Base-by-base conservation (phyloP, 371 early-diverging fungal species). In the Blastocladiella emersonii region DNA sequence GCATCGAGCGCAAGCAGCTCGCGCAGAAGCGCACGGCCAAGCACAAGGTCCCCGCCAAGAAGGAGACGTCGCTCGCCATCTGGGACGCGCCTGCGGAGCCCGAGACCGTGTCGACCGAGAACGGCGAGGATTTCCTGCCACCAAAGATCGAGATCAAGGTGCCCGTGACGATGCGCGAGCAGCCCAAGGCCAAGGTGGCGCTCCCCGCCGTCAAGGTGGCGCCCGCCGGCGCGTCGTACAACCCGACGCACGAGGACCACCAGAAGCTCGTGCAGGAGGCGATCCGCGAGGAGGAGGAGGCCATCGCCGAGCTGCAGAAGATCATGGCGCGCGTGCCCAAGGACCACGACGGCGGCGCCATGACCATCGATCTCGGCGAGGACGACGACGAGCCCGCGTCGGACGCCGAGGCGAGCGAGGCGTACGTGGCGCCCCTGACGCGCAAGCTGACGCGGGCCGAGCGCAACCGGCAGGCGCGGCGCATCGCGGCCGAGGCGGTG, bases 171-270 rank as follows among this genome's bases (percentile, higher is more conserved):
- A 80, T 78, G 12, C 67, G 75, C 53, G 72, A 66, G 67, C 19
- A 21, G 57, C 70, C 65, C 67, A 79, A 73, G 68, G 80, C 79
- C 21, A 63, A 70, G 62, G 79, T 73, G 1, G 63, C 64, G 21
- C 48, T 81, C 39, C 80, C 89, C 1, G 88, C 91, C 5, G 85
- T 96, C 23, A 72, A 76, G 27, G 72, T 85, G 51, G 81, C 87
- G 25, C 88, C 89, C 64, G 84, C 89, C 0, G 98, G 98, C 57
- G 82, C 89, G 0, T 93, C 93, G 15, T 97, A 97, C 72, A 89
- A 89, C 65, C 95, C 97, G 17, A 75, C 80, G 12, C 74, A 80
- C 66, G 80, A 83, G 61, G 89, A 88, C 49, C 92, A 93, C 76
- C 85, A 90, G 67, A 77, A 71, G 57, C 51, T 73, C 34, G 30